phyloP scores from a whole-genome alignment of 176 grass and related monocot genomes.

The Otatea glauca region DNA sequence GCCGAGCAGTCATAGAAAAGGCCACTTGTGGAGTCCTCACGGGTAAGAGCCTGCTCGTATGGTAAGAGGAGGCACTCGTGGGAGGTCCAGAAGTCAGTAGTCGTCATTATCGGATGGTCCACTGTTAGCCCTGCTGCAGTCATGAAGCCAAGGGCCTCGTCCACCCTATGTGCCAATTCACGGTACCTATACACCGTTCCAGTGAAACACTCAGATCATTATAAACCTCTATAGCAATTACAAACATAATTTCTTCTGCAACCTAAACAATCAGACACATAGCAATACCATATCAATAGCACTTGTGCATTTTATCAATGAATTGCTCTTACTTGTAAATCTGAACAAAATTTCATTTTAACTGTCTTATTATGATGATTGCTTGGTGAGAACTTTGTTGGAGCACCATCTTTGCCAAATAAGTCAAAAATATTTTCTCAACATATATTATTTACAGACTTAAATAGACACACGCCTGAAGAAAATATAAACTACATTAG shows the following conservation, averaged over 20 bases:
- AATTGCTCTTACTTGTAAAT: background rate
- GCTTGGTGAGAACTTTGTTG: background rate
- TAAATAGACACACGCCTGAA: background rate
- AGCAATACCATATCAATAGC: background rate
- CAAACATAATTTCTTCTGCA: background rate
- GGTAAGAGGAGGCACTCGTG: conserved; percentile 96
- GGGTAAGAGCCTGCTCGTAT: conserved; percentile 91
- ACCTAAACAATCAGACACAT: background rate
- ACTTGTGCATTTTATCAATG: background rate
- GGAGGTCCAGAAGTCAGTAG: conserved; percentile 96
- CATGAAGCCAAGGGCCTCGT: conserved; percentile 98
- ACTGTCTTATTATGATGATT: conserved; percentile 10
- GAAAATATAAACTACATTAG: conserved; percentile 1
- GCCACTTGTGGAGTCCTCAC: conserved; percentile 89
- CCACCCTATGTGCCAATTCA: conserved; percentile 88
- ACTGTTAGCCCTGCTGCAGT: conserved; percentile 80
- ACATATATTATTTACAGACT: background rate
- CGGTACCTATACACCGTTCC: conserved; percentile 64
- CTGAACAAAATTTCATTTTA: background rate
- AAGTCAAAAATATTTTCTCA: conserved; percentile 18
- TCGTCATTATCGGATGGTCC: conserved; percentile 97
- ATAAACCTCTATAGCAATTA: background rate
- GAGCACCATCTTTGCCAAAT: background rate
- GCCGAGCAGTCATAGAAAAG: conserved; percentile 96
- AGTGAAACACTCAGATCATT: conserved; percentile 2